phyloP scores from a whole-genome alignment of 176 grass and related monocot species.

The Zea mays region DNA sequence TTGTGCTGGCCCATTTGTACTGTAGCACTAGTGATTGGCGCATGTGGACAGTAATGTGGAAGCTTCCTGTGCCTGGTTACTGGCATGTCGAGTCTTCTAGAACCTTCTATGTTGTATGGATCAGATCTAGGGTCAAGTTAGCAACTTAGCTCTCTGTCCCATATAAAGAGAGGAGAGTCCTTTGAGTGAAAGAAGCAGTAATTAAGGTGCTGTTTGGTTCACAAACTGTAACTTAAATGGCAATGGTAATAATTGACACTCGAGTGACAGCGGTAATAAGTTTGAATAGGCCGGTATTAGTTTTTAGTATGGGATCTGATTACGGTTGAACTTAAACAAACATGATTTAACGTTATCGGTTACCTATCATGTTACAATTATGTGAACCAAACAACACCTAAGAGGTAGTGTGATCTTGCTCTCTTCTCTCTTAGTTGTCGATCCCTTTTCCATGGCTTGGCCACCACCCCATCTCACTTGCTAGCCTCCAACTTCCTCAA shows the following conservation, averaged over 20 bases:
- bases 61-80: background rate
- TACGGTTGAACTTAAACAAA: too few species aligned
- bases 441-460: background rate
- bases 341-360: too few species aligned
- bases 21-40: background rate
- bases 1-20: background rate
- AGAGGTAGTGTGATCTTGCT: background rate
- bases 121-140: background rate
- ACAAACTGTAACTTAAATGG: too few species aligned
- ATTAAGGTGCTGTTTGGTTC: background rate
- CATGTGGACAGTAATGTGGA: background rate
- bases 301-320: too few species aligned
- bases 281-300: too few species aligned
- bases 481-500: background rate
- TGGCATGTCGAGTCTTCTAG: background rate
- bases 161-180: background rate
- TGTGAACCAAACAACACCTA: too few species aligned
- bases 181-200: background rate
- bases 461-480: background rate
- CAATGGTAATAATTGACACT: too few species aligned
- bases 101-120: background rate
- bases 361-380: too few species aligned
- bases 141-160: background rate
- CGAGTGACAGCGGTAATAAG: too few species aligned
- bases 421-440: background rate